These are phyloP conservation scores for Erysimum cheiri DNA, from an alignment of 441 rosid species.

Conservation along the genomic window DNA sequence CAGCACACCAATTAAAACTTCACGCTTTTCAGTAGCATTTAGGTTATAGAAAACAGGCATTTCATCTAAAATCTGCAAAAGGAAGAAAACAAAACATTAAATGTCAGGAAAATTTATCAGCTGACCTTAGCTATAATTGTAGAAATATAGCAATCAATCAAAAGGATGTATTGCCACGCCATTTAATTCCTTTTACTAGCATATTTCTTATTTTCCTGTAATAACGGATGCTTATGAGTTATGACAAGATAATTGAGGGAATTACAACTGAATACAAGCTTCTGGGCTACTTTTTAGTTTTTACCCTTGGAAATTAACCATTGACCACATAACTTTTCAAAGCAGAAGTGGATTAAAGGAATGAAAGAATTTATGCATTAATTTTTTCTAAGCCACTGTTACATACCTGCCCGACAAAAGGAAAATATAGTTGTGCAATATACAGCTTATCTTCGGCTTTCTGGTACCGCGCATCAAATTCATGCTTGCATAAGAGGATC, in stretches of 20 bases:
- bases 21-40: constrained; percentile 96
- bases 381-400: constrained; percentile 5
- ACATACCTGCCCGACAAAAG: constrained; percentile 93
- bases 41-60: constrained; percentile 99
- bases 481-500: constrained; percentile 95
- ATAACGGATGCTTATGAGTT: constrained; percentile 14
- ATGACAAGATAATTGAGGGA: constrained; percentile 10
- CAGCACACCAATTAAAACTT: constrained; percentile 86
- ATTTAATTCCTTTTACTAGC: background rate
- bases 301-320: constrained; percentile 27
- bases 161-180: constrained; percentile 16
- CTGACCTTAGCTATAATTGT: constrained; percentile 13
- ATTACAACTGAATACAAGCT: constrained; percentile 26
- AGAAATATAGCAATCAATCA: constrained; percentile 15
- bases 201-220: constrained; percentile 17
- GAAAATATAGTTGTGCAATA: constrained; percentile 94
- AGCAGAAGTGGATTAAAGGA: constrained; percentile 20
- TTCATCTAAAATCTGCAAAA: constrained; percentile 96
- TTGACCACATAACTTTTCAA: background rate
- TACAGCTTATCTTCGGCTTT: constrained; percentile 99
- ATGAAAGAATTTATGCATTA: constrained; percentile 5
- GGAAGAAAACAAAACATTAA: constrained; percentile 38
- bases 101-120: constrained; percentile 25
- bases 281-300: constrained; percentile 4
- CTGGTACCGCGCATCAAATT: constrained; percentile 97